These are phyloP conservation scores for Eucalyptus marginata DNA, from an alignment of 345 rosid species.

Conservation along the genomic window DNA sequence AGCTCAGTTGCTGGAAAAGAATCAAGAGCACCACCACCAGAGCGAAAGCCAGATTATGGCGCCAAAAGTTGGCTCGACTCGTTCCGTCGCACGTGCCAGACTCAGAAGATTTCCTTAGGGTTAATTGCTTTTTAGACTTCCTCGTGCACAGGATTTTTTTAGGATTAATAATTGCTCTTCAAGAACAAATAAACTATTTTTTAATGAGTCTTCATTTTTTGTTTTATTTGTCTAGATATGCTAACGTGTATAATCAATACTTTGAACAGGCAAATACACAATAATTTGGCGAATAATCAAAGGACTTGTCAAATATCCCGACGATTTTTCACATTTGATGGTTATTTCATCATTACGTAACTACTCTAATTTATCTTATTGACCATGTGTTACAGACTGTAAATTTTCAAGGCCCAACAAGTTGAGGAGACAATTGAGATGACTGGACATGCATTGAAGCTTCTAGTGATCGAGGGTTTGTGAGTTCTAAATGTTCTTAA, in stretches of 20 bases:
- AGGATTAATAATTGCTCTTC: background rate
- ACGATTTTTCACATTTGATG: background rate
- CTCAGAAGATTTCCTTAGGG: background rate
- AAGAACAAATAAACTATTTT: background rate
- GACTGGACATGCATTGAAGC: background rate
- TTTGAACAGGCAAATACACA: background rate
- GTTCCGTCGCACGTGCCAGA: background rate
- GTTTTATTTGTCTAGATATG: background rate
- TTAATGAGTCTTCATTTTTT: background rate
- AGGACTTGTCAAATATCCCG: accelerated
- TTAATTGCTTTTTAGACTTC: background rate
- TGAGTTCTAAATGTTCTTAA: background rate
- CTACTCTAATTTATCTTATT: background rate
- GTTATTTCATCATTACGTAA: background rate
- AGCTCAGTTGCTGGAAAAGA: background rate
- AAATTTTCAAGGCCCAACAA: background rate
- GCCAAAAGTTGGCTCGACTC: background rate
- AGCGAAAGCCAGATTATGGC: background rate
- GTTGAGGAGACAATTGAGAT: background rate
- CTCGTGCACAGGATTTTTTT: background rate
- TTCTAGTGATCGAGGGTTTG: background rate
- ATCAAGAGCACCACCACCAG: background rate
- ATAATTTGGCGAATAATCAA: background rate
- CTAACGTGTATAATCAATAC: background rate
- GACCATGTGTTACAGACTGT: background rate